Evolutionary conservation across 2,329 filamentous ascomycete genomes (phyloP).

Genomic region (Penicillium sp.): DNA sequence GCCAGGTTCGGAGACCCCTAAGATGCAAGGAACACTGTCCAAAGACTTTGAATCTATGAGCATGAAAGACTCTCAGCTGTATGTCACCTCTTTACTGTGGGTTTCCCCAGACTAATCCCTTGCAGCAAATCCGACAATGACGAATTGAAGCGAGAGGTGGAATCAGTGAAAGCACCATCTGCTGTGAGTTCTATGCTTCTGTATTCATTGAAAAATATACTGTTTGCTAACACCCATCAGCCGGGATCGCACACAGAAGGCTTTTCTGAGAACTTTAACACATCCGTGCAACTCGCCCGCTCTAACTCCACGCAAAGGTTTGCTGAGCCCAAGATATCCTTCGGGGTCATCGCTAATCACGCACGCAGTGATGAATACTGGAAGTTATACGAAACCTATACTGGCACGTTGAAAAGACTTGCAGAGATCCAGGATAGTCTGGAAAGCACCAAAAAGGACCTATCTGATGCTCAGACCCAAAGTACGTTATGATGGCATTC

Average conservation of each 20-base stretch:
- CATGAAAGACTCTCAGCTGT: slow-evolving; percentile 41
- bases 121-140: slow-evolving; percentile 43
- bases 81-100: slow-evolving; percentile 11
- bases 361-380: slow-evolving; percentile 40
- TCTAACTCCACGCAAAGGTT: slow-evolving; percentile 40
- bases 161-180: slow-evolving; percentile 30
- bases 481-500: slow-evolving; percentile 26
- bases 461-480: slow-evolving; percentile 38
- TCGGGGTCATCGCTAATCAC: neutral
- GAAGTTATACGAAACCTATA: slow-evolving; percentile 43
- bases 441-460: slow-evolving; percentile 35
- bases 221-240: slow-evolving; percentile 19
- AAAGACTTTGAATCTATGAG: slow-evolving; percentile 45
- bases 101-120: slow-evolving; percentile 17
- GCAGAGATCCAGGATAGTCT: slow-evolving; percentile 39
- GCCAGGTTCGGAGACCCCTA: slow-evolving; percentile 40
- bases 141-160: slow-evolving; percentile 38
- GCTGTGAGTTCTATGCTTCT: slow-evolving; percentile 12
- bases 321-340: neutral
- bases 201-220: neutral
- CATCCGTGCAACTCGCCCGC: slow-evolving; percentile 34
- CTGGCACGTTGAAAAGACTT: slow-evolving; percentile 36
- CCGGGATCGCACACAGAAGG: slow-evolving; percentile 28
- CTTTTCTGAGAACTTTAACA: slow-evolving; percentile 35
- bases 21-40: slow-evolving; percentile 40